A percentile compares a stretch with the other conserved stretches of the same genome.
These are phyloP conservation scores for Arthrobotrys megalospora DNA, from an alignment of 2,329 filamentous ascomycete genomes.

Conservation along the genomic window DNA sequence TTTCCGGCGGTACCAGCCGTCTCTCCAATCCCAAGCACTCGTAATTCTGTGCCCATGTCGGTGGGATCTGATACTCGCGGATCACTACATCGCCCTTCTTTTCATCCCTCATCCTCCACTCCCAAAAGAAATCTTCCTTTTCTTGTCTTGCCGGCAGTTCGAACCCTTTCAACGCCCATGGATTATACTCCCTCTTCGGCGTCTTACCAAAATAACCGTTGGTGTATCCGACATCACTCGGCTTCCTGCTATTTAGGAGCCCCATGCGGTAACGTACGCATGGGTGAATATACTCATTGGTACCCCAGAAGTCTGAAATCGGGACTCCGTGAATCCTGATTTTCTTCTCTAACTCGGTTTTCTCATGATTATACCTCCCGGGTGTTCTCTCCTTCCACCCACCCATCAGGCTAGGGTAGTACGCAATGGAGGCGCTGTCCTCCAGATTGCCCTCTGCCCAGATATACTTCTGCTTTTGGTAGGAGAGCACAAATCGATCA, in stretches of 20 bases:
- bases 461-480: not conserved
- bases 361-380: conserved; percentile 36
- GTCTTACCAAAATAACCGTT: conserved; percentile 22
- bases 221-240: conserved; percentile 15
- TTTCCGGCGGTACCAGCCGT: conserved; percentile 19
- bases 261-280: conserved; percentile 39
- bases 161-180: conserved; percentile 29
- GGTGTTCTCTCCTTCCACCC: conserved; percentile 38
- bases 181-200: conserved; percentile 20
- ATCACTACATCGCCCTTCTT: conserved; percentile 33
- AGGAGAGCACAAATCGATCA: conserved; percentile 19
- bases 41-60: conserved; percentile 24
- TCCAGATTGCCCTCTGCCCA: conserved; percentile 36
- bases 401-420: conserved; percentile 12
- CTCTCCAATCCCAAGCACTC: conserved; percentile 28
- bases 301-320: conserved; percentile 17
- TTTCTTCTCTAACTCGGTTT: conserved; percentile 22
- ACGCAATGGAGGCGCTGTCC: conserved; percentile 30
- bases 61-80: conserved; percentile 38
- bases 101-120: conserved; percentile 30
- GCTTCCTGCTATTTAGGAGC: conserved; percentile 14
- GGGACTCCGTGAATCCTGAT: conserved; percentile 1
- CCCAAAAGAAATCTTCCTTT: conserved; percentile 36
- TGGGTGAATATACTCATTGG: conserved; percentile 43
- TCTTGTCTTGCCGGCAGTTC: conserved; percentile 4